Evolutionary conservation across 2,329 filamentous ascomycete species (phyloP).

Genomic region (Fusarium sp.): DNA sequence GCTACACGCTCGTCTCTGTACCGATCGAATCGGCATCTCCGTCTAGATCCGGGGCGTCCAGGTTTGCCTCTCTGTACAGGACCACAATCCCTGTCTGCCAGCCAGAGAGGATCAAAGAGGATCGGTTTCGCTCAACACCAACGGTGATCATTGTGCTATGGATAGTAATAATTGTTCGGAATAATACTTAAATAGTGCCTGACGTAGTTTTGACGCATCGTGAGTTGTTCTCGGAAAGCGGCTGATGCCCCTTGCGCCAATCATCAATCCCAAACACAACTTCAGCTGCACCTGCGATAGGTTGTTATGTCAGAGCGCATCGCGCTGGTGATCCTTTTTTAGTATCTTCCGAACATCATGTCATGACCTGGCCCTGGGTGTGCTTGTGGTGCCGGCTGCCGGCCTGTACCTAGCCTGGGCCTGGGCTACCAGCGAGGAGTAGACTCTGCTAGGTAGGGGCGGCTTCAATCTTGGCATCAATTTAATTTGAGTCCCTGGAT

Average conservation of each 20-base stretch:
- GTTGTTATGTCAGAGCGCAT: constrained; percentile 4
- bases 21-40: constrained; percentile 26
- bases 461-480: constrained; percentile 12
- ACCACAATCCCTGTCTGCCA: neutral
- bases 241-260: constrained; percentile 22
- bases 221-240: constrained; percentile 32
- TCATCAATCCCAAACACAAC: constrained; percentile 4
- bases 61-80: neutral
- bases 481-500: constrained; percentile 9
- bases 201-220: constrained; percentile 34
- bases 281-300: constrained; percentile 1
- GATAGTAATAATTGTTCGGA: neutral
- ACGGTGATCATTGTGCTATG: neutral
- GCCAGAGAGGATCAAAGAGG: neutral
- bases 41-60: constrained; percentile 7
- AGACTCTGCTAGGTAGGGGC: neutral
- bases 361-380: neutral
- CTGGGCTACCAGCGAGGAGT: neutral
- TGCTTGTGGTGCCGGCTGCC: neutral
- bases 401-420: neutral
- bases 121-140: neutral
- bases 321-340: constrained; percentile 34
- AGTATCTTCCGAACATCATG: constrained; percentile 6
- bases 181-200: neutral
- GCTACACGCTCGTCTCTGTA: too few species aligned